Base-by-base conservation (phyloP, 2,329 filamentous ascomycete species). In the Fusarium temperatum region DNA sequence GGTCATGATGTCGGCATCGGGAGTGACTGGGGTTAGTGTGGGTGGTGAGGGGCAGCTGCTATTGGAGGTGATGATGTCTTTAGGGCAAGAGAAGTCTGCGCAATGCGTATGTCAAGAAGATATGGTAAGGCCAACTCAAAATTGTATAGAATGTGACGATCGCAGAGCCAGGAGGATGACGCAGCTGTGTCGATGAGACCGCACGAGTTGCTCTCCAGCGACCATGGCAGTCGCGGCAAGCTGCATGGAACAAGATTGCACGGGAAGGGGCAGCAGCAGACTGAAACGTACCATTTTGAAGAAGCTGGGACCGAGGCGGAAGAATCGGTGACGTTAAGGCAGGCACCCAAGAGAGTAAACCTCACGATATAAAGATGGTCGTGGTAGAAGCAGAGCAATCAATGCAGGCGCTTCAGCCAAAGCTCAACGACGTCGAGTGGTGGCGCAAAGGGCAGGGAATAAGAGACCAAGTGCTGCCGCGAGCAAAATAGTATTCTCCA, bases 1-100 rank as follows among this genome's bases (percentile, higher is more conserved):
- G 47, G 67, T 56, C 75, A 78, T 80, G 70, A 69, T 73, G 65
- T 72, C 54, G 68, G 64, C 71, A 77, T 81, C 63, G 59, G 58
- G 62, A 66, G 57, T 44, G 70, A 67, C 41, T 53, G 62, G 72
- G 62, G 58, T 72, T 69, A 72, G 63, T 73, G 63, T 50, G 67
- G 53, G 63, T 61, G 48, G 54, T 69, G 72, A 62, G 66, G 68
- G 69, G 63, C 68, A 75, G 41, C 60, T 66, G 70, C 60, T 68
- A 51, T 66, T 63, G 63, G 62, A 66, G 53, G 63, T 70, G 63
- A 63, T 72, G 54, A 57, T 69, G 55, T 56, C 64, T 60, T 64
- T 41, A 45, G 60, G 63, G 66, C 72, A 47, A 58, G 24, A 60
- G 44, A 67, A 71, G 55, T 39, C 62, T 71, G 72, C 58, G 68